Conservation (phyloP, 2,329 filamentous ascomycete genomes). For the Fusarium sp. region DNA sequence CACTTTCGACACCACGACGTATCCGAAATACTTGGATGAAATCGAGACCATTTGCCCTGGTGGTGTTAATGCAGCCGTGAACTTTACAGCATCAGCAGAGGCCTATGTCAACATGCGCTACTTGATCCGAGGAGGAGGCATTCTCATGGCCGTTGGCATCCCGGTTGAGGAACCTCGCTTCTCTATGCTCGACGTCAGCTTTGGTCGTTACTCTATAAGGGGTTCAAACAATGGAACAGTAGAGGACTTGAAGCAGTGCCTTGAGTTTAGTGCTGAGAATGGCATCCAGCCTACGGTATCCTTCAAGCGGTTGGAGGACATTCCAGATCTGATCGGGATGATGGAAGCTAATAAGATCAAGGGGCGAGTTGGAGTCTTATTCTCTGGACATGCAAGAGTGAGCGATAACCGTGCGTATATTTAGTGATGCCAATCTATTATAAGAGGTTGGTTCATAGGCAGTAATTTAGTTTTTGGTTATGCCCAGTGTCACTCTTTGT, state of each 20-base stretch:
- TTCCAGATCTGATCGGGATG: not conserved
- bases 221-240: not conserved
- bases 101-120: not conserved
- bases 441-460: too few species aligned
- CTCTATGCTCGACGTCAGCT: not conserved
- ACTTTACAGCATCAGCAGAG: not conserved
- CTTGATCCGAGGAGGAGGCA: conserved; percentile 1
- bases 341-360: not conserved
- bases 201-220: not conserved
- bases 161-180: not conserved
- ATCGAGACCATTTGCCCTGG: not conserved
- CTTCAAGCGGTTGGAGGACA: not conserved
- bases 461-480: too few species aligned
- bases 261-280: conserved; percentile 8
- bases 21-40: not conserved
- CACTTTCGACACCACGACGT: not conserved
- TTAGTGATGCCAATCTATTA: too few species aligned
- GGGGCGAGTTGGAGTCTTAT: not conserved
- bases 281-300: not conserved
- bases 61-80: conserved; percentile 2
- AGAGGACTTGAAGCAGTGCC: not conserved
- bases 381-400: not conserved
- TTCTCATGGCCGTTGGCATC: conserved; percentile 3
- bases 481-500: too few species aligned
- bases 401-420: too few species aligned